Percentiles rank a stretch among this genome's conserved stretches.
Evolutionary conservation across 257 asterid genomes (phyloP).

Genomic region (Echium plantagineum): DNA sequence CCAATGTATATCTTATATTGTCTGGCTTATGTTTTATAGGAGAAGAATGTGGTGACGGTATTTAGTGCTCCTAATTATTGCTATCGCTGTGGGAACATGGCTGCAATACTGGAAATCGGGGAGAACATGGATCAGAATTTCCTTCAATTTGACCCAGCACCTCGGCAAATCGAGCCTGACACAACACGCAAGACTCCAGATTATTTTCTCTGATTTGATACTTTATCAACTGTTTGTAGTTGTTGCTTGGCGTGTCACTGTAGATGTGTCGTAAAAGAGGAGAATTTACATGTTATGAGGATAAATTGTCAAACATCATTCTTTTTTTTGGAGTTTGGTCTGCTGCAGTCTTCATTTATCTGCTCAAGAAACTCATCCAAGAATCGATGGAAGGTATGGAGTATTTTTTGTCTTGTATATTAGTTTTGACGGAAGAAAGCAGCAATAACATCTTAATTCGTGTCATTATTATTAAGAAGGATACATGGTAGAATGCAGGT

Average conservation of each 20-base stretch:
- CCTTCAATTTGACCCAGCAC: constrained; percentile 69
- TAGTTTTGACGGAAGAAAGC: constrained; percentile 18
- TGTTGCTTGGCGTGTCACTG: constrained; percentile 14
- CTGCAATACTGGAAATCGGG: constrained; percentile 62
- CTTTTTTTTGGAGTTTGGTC: constrained; percentile 22
- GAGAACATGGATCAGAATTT: constrained; percentile 65
- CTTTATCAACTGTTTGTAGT: constrained; percentile 12
- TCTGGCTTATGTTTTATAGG: constrained; percentile 25
- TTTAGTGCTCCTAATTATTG: constrained; percentile 64
- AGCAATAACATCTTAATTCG: constrained; percentile 9
- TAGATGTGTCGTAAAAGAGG: constrained; percentile 39
- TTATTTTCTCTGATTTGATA: constrained; percentile 43
- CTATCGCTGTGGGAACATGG: constrained; percentile 71
- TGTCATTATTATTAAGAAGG: background rate
- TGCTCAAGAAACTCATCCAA: constrained; percentile 22
- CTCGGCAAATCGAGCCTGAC: constrained; percentile 64
- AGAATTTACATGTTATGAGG: constrained; percentile 26
- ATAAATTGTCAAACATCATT: constrained; percentile 20
- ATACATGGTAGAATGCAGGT: background rate
- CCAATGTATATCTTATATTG: background rate
- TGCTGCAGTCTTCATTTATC: constrained; percentile 23
- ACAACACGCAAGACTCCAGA: constrained; percentile 64
- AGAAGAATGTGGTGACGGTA: constrained; percentile 58
- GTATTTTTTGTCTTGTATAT: constrained; percentile 33
- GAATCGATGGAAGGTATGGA: constrained; percentile 14